Conservation (phyloP, 2,329 filamentous ascomycete genomes). For the Bipolaris gigantea region DNA sequence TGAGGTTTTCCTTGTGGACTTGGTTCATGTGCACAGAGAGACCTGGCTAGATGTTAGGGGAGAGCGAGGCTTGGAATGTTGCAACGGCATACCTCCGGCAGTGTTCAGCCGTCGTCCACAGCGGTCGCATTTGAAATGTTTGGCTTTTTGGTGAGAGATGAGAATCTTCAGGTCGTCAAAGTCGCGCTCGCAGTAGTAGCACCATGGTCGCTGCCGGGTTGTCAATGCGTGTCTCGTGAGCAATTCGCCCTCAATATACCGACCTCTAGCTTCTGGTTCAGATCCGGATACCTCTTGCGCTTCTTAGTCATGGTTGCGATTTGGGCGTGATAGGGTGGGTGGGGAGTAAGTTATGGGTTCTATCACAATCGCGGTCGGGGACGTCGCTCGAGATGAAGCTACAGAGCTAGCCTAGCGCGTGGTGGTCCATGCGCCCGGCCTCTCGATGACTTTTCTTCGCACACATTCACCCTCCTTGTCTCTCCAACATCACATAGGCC, state of each 20-base stretch:
- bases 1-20: constrained; percentile 92
- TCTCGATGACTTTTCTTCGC: constrained; percentile 18
- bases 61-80: neutral
- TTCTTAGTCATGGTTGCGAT: constrained; percentile 62
- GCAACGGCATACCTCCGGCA: constrained; percentile 71
- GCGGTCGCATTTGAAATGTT: constrained; percentile 96
- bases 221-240: neutral
- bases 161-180: constrained; percentile 97
- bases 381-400: constrained; percentile 18
- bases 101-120: constrained; percentile 90
- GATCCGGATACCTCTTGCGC: constrained; percentile 80
- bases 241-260: neutral
- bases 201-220: constrained; percentile 72
- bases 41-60: constrained; percentile 56
- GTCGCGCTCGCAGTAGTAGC: constrained; percentile 99
- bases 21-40: constrained; percentile 97
- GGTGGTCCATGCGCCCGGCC: constrained; percentile 10
- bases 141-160: constrained; percentile 97
- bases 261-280: constrained; percentile 78
- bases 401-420: constrained; percentile 23
- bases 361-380: constrained; percentile 6
- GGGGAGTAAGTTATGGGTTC: neutral
- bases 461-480: constrained; percentile 1
- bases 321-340: neutral
- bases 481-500: constrained; percentile 8